Conservation (phyloP, 1,284 basidiomycete genomes). For the Anthracocystis walkeri region DNA sequence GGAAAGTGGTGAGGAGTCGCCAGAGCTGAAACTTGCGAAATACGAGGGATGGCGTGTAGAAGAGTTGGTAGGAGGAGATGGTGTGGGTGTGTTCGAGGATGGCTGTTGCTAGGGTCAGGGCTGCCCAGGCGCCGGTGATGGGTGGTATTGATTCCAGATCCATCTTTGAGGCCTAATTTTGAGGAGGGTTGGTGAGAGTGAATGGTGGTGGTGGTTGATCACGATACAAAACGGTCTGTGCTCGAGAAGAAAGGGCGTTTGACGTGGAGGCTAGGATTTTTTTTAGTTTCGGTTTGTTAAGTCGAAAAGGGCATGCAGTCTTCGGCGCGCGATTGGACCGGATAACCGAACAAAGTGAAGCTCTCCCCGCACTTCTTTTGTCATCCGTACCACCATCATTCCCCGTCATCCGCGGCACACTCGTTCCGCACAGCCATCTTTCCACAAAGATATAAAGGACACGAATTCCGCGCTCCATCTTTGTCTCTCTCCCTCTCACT, state of each 20-base stretch:
- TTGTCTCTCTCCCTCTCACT: background rate
- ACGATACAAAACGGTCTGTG: constrained; percentile 1
- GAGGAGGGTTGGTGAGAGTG: constrained; percentile 2
- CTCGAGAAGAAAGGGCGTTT: constrained; percentile 2
- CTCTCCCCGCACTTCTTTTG: background rate
- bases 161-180: constrained; percentile 35
- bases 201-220: background rate
- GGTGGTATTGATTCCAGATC: constrained; percentile 64
- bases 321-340: background rate
- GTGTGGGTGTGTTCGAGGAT: constrained; percentile 60
- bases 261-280: constrained; percentile 9
- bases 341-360: background rate
- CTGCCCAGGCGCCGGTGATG: constrained; percentile 61
- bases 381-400: background rate
- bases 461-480: background rate
- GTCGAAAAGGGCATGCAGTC: background rate
- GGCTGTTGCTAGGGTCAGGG: constrained; percentile 46
- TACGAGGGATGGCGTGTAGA: constrained; percentile 61
- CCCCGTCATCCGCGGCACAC: too few species aligned
- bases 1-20: constrained; percentile 89
- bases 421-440: background rate
- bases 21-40: constrained; percentile 76
- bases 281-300: too few species aligned
- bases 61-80: constrained; percentile 61
- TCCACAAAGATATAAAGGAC: too few species aligned